Evolutionary conservation across 2,329 filamentous ascomycete species (phyloP).

Genomic region (Ophiostoma piceae): DNA sequence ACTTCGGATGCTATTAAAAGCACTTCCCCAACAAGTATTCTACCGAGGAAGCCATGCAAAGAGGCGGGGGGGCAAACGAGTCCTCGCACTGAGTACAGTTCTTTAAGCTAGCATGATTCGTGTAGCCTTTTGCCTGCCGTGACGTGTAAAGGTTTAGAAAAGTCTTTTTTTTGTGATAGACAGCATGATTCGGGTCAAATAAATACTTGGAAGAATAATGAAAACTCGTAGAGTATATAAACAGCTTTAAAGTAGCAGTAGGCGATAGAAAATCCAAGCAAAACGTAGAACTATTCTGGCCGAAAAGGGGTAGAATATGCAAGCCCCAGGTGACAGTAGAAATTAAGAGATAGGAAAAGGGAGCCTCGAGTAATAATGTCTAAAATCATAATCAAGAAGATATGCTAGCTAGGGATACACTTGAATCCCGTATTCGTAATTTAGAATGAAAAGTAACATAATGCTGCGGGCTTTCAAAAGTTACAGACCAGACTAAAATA

Average conservation of each 20-base stretch:
- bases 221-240: background rate
- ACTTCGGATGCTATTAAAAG: background rate
- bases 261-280: background rate
- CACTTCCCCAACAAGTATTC: background rate
- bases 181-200: too few species aligned
- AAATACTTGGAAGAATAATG: too few species aligned
- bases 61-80: background rate
- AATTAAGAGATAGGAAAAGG: background rate
- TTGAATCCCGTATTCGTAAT: background rate
- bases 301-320: background rate
- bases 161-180: background rate
- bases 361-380: background rate
- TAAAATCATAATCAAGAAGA: background rate
- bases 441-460: background rate
- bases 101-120: background rate
- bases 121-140: background rate
- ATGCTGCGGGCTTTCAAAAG: background rate
- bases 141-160: background rate
- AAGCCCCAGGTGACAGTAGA: background rate
- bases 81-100: background rate
- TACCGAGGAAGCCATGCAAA: background rate
- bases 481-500: background rate
- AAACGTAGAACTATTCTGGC: background rate
- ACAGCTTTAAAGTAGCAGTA: background rate
- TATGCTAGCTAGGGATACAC: background rate